Percentiles rank a stretch among this genome's conserved stretches.
phyloP scores from a whole-genome alignment of 1,284 basidiomycete species.

The Inonotus hispidus region DNA sequence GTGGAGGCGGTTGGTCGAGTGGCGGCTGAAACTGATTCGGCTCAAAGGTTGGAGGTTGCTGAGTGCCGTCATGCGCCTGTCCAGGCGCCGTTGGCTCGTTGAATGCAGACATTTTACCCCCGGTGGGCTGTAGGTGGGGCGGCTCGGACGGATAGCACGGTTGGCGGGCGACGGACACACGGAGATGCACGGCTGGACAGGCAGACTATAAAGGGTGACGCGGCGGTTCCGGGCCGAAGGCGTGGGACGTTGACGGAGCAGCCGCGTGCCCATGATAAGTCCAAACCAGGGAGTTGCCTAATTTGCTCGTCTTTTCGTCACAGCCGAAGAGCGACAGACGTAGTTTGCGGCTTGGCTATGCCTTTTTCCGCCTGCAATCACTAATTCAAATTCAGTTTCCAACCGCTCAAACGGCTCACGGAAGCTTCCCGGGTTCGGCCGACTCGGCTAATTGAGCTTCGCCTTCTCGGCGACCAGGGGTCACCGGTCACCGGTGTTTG shows the following conservation, averaged over 20 bases:
- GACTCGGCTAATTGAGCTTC: not conserved
- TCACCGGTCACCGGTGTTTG: not conserved
- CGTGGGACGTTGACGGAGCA: not conserved
- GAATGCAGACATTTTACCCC: constrained; percentile 56
- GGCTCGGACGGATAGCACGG: constrained; percentile 8
- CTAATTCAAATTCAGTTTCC: not conserved
- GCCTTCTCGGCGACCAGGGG: not conserved
- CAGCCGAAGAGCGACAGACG: not conserved
- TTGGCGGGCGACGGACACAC: not conserved
- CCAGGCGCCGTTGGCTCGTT: constrained; percentile 55
- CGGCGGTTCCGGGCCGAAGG: not conserved
- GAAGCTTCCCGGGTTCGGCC: not conserved
- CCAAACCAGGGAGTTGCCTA: not conserved
- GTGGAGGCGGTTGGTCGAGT: constrained; percentile 28
- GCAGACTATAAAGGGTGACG: not conserved
- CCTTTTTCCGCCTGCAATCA: not conserved
- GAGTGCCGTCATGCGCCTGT: constrained; percentile 45
- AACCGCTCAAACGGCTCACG: not conserved
- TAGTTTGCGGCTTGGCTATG: not conserved
- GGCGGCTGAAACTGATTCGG: constrained; percentile 54
- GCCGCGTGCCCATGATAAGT: not conserved
- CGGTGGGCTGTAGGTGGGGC: not conserved
- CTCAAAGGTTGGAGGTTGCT: constrained; percentile 39
- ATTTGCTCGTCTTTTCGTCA: not conserved
- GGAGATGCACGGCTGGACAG: not conserved